phyloP scores from a whole-genome alignment of 306 rosid species.

The Ochetophila trinervis region DNA sequence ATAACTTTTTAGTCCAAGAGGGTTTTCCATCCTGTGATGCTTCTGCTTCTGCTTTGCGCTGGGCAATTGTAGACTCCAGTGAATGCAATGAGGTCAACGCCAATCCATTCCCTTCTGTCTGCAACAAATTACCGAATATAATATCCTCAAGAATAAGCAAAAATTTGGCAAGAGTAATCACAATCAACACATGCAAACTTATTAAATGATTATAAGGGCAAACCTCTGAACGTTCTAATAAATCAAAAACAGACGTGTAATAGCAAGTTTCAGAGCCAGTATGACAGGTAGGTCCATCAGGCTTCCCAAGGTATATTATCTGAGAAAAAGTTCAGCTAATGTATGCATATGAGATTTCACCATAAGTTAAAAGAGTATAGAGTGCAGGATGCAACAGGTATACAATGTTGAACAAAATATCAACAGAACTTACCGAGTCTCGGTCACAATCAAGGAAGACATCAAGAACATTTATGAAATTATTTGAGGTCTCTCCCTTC shows the following conservation, averaged over 20 bases:
- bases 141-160: not conserved
- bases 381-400: too few relatives aligned
- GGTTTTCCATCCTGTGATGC: slow-evolving; percentile 46
- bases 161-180: slow-evolving; percentile 1
- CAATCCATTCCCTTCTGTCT: slow-evolving; percentile 49
- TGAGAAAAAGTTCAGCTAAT: slow-evolving; percentile 10
- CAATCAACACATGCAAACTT: slow-evolving; percentile 1
- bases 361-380: too few relatives aligned
- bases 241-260: slow-evolving; percentile 55
- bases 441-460: too few relatives aligned
- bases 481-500: too few relatives aligned
- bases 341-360: too few relatives aligned
- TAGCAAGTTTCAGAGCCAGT: slow-evolving; percentile 87
- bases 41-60: slow-evolving; percentile 61
- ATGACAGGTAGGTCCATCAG: slow-evolving; percentile 94
- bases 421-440: slow-evolving; percentile 61
- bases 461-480: too few relatives aligned
- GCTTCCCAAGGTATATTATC: slow-evolving; percentile 90
- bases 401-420: not conserved
- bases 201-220: slow-evolving; percentile 6
- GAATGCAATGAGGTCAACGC: slow-evolving; percentile 64
- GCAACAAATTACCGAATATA: slow-evolving; percentile 33
- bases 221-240: slow-evolving; percentile 55
- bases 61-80: slow-evolving; percentile 61
- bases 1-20: slow-evolving; percentile 75